Conservation (phyloP, 345 rosid species). For the Clausena lansium region DNA sequence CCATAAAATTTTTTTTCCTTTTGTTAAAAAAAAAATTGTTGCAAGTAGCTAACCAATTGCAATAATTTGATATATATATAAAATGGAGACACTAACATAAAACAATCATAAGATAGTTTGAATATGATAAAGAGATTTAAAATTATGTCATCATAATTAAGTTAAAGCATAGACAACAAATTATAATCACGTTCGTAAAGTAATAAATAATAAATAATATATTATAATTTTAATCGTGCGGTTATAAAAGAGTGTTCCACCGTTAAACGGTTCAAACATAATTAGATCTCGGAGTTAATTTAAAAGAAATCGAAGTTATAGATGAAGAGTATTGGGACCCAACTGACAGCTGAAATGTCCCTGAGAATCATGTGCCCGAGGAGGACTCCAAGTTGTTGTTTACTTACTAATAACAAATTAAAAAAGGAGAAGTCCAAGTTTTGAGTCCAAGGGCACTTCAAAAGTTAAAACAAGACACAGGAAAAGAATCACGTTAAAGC, state of each 20-base stretch:
- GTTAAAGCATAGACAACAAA: no score
- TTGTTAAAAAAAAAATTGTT: not conserved
- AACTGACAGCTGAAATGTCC: not conserved
- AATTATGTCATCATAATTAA: not conserved
- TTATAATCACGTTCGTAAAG: no score
- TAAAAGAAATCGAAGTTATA: not conserved
- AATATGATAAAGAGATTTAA: not conserved
- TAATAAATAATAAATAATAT: no score
- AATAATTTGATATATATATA: no score
- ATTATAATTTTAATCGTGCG: no score
- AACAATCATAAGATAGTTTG: no score
- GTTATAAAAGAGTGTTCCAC: no score
- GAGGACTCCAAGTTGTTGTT: constrained; percentile 15
- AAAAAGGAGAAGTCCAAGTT: not conserved
- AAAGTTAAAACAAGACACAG: not conserved
- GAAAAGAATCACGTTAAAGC: constrained; percentile 21
- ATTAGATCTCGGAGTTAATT: no score
- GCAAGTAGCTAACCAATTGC: not conserved
- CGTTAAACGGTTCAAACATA: no score
- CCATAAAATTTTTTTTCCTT: no score
- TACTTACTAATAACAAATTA: not conserved
- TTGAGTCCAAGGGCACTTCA: not conserved
- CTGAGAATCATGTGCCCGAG: constrained; percentile 32
- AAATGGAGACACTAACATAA: no score
- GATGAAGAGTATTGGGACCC: constrained; percentile 10